A percentile compares a stretch with the other conserved stretches of the same genome.
Conservation (phyloP, 2,329 filamentous ascomycete genomes). For the Verticillium nubilum region DNA sequence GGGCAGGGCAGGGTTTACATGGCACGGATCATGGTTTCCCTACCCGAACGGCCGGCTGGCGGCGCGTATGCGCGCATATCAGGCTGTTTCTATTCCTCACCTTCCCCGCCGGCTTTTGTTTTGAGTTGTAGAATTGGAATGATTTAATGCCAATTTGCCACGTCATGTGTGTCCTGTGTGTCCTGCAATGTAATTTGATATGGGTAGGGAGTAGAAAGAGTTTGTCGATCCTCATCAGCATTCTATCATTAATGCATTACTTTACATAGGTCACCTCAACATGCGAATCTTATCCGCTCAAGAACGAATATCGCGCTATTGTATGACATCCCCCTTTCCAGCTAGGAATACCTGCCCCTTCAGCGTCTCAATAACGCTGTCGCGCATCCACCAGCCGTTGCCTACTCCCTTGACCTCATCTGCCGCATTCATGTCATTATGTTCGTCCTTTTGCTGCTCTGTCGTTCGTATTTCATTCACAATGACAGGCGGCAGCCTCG, state of each 20-base stretch:
- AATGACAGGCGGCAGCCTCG: not conserved
- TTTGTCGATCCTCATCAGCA: no score
- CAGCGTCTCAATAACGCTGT: conserved; percentile 48
- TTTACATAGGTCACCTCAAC: no score
- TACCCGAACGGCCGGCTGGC: not conserved
- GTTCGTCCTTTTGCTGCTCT: conserved; percentile 10
- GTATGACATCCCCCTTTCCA: conserved; percentile 26
- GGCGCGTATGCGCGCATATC: not conserved
- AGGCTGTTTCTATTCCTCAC: not conserved
- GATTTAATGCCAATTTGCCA: not conserved
- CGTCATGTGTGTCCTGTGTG: no score
- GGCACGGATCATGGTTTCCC: not conserved
- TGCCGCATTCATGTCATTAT: conserved; percentile 14
- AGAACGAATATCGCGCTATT: no score
- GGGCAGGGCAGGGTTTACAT: not conserved
- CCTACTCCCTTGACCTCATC: conserved; percentile 12
- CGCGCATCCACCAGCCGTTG: conserved; percentile 48
- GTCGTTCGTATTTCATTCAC: conserved; percentile 20
- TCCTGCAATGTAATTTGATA: not conserved
- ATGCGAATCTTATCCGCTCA: no score
- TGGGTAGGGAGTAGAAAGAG: no score
- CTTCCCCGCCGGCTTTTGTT: not conserved
- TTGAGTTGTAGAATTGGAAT: not conserved
- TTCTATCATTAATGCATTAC: no score
- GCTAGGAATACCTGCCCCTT: conserved; percentile 51